Conservation (phyloP, 2,329 filamentous ascomycete genomes). For the Pseudohalonectria lignicola region DNA sequence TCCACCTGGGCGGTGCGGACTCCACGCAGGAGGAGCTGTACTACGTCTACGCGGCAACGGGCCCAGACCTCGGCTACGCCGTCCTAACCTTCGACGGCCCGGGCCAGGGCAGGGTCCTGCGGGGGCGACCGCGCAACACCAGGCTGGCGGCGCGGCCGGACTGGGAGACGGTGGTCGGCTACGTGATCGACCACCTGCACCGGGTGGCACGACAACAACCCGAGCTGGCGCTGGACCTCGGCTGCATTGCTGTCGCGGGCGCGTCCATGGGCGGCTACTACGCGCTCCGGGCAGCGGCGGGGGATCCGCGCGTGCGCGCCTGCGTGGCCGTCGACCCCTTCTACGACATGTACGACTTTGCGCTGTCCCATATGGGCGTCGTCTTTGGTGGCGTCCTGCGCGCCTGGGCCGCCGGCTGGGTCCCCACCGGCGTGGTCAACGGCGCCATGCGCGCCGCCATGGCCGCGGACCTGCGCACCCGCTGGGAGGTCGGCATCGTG, state of each 20-base stretch:
- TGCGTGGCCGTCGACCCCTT: conserved; percentile 7
- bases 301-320: conserved; percentile 5
- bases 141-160: conserved; percentile 18
- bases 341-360: conserved; percentile 12
- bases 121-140: conserved; percentile 7
- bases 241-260: conserved; percentile 12
- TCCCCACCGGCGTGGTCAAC: conserved; percentile 16
- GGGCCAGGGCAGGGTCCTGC: conserved; percentile 21
- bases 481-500: not conserved
- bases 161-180: conserved; percentile 14
- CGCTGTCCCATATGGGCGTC: conserved; percentile 11
- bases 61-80: conserved; percentile 19
- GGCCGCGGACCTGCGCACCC: conserved; percentile 3
- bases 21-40: conserved; percentile 21
- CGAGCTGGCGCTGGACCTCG: conserved; percentile 13
- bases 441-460: conserved; percentile 4
- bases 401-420: conserved; percentile 14
- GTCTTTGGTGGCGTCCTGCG: conserved; percentile 13
- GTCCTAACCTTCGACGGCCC: conserved; percentile 26
- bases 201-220: conserved; percentile 4
- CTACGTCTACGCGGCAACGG: conserved; percentile 10
- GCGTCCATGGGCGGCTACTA: conserved; percentile 6
- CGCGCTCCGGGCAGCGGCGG: conserved; percentile 6
- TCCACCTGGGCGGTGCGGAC: conserved; percentile 17
- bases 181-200: conserved; percentile 11